These are phyloP conservation scores for Claviceps monticola DNA, from an alignment of 2,329 filamentous ascomycete species.

Conservation along the genomic window DNA sequence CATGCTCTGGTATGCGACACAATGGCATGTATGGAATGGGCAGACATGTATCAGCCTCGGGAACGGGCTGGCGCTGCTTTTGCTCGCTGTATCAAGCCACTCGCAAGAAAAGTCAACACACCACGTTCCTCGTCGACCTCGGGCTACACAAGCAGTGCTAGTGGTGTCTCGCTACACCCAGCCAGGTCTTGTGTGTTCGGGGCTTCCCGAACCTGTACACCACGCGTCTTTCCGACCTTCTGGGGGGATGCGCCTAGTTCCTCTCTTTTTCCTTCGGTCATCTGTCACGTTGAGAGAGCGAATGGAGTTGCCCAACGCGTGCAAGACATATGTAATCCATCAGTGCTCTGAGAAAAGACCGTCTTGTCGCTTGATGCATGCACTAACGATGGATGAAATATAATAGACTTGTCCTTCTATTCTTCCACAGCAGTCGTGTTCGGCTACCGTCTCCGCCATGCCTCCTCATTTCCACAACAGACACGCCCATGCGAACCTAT, in stretches of 20 bases:
- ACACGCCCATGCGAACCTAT: not conserved
- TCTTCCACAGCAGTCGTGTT: slow-evolving; percentile 6
- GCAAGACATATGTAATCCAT: not conserved
- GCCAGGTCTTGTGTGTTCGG: not conserved
- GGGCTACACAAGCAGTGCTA: too few species aligned
- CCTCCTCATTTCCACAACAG: slow-evolving; percentile 5
- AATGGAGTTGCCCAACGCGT: not conserved
- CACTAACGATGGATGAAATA: slow-evolving; percentile 5
- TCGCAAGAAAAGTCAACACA: too few species aligned
- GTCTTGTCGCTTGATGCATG: not conserved
- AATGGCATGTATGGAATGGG: slow-evolving; percentile 2
- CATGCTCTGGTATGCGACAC: slow-evolving; percentile 4
- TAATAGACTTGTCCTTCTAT: not conserved
- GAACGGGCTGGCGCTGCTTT: not conserved
- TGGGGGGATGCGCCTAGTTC: not conserved
- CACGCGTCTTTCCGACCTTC: not conserved
- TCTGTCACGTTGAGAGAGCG: not conserved
- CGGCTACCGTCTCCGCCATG: slow-evolving; percentile 3
- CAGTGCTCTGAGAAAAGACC: not conserved
- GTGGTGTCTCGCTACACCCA: too few species aligned
- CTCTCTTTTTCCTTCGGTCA: not conserved
- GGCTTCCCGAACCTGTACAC: not conserved
- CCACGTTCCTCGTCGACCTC: too few species aligned
- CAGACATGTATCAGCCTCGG: not conserved
- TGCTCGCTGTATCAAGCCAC: not conserved